Evolutionary conservation across 306 rosid species (phyloP).

Genomic region (Luffa acutangula): DNA sequence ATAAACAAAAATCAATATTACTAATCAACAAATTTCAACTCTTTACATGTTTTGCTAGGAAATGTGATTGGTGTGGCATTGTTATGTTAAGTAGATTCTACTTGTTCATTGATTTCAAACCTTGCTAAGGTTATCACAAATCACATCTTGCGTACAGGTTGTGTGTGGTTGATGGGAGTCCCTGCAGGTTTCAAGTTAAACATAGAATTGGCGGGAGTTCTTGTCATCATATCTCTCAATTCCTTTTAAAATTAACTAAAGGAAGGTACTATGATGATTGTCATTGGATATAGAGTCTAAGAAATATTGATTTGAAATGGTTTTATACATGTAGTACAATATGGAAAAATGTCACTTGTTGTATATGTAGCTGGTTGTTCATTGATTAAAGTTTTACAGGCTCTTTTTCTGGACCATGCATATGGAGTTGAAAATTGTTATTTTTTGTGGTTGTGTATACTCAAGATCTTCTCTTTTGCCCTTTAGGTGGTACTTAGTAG

Average conservation of each 20-base stretch:
- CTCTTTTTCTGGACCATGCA: too few relatives aligned
- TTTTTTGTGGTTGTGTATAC: not conserved
- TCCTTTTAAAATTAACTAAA: too few relatives aligned
- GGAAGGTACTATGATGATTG: too few relatives aligned
- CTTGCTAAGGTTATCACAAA: conserved; percentile 51
- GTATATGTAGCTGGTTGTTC: too few relatives aligned
- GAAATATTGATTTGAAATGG: too few relatives aligned
- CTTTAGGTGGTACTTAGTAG: not conserved
- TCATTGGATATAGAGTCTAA: too few relatives aligned
- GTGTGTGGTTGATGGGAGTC: conserved; percentile 96
- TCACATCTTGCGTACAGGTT: conserved; percentile 71
- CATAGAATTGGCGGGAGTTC: conserved; percentile 70
- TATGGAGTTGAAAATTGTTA: not conserved
- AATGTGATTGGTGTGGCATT: conserved; percentile 68
- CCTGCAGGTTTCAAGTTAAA: conserved; percentile 97
- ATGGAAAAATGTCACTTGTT: too few relatives aligned
- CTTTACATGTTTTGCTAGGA: conserved; percentile 70
- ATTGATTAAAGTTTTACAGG: too few relatives aligned
- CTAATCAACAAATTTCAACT: too few relatives aligned
- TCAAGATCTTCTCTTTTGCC: not conserved
- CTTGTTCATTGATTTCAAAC: conserved; percentile 36
- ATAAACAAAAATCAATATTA: too few relatives aligned
- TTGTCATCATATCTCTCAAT: conserved; percentile 78
- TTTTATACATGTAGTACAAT: too few relatives aligned
- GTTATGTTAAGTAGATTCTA: conserved; percentile 46